Base-by-base conservation (phyloP, 805 yeast genomes). In the Ogataea philodendri region DNA sequence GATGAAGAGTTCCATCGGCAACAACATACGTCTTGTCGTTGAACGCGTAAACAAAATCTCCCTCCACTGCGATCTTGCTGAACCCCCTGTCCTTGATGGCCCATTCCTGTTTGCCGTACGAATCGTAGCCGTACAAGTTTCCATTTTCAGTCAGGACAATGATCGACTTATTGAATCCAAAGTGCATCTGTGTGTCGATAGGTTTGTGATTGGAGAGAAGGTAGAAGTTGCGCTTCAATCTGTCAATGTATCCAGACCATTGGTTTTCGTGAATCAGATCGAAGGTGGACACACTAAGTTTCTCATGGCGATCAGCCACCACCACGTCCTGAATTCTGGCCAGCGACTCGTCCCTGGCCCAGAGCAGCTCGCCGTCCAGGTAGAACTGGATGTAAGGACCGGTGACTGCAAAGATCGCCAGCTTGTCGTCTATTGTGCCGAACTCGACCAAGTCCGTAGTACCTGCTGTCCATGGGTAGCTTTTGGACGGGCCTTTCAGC, bases 311-410 rank as follows among this genome's bases (percentile, higher is more conserved):
- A 35, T 59, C 63, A 16, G 62, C 42, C 14, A 66, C 44, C 5
- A 54, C 38, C 17, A 60, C 57, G n/a, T 67, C 67, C 5, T 51
- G 48, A 3, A 70, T 57, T 19, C 62, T 46, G 4, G 67, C 54
- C 4, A 69, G 39, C 0, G 74, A 65, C 45, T 65, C 71, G 49
- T 74, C 76, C 40, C 65, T 61, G 2, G 35, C 17, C 80, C 80
- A 74, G 7, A 5, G 15, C 5, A 57, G 11, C 5, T 34, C 39
- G 2, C 60, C 62, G 32, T 60, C 49, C 5, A 36, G 34, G 25
- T 42, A 39, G 18, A 42, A 46, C 14, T 42, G 39, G 28, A 41
- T 35, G 13, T 31, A 47, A 30, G 24, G 42, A 34, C 31, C 52
- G 18, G 33, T 35, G 14, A 30, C 40, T 11, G 35, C 52, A 16